Evolutionary conservation across 2,329 filamentous ascomycete genomes (phyloP), one percentile per base, ranked within the genome.

Genomic region (Nothopassalora personata): DNA sequence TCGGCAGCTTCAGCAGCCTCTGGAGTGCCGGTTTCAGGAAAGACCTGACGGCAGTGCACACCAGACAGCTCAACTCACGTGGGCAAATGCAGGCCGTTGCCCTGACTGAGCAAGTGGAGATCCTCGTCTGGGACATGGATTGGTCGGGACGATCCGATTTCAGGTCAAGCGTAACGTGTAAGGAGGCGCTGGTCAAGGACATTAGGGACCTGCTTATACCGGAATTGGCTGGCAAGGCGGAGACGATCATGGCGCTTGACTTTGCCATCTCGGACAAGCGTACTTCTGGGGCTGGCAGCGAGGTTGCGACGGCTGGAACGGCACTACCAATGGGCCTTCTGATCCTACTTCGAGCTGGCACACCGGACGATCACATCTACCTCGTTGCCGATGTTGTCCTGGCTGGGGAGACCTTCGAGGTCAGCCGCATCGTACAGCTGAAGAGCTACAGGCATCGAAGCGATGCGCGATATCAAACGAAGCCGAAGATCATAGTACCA

Each of bases 61-160:
- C 91, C 28, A 89, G 90, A 47, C 81, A 83, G 54, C 86, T 87
- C 9, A 80, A 82, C 39, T 84, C 86, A 59, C 86, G 91, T 63
- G 92, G 91, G 27, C 91, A 97, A 74, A 86, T 92, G 70, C 90
- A 92, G 66, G 81, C 96, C 34, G 83, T 96, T 50, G 86, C 92
- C 39, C 85, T 87, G 13, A 94, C 91, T 1, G 82, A 85, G 56
- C 87, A 87, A 67, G 93, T 89, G 30, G 83, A 86, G 59, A 77
- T 99, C 28, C 88, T 95, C 67, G 82, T 87, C 7, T 99, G 94
- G 94, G 89, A 88, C 70, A 81, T 97, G 47, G 91, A 93, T 69
- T 90, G 93, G 73, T 90, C 89, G 61, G 92, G 92, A 34, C 90
- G 92, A 65, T 87, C 91, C 70, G 85, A 89, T 47, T 81, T 90